Evolutionary conservation across 306 rosid species (phyloP), one percentile per base, ranked within the genome.

Genomic region (Inga oerstediana): DNA sequence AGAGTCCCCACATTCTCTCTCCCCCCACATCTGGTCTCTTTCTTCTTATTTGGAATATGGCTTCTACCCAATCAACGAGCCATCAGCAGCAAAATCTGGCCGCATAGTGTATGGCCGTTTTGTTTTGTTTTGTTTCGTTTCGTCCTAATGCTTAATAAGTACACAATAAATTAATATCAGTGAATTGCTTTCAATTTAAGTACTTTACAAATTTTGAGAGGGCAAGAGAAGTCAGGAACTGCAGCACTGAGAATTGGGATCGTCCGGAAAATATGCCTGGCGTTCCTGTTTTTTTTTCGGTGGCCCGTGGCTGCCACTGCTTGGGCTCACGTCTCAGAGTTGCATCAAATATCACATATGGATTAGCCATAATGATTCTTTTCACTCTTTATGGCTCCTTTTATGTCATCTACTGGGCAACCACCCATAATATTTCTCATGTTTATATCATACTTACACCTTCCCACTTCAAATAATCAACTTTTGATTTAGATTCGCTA

Each of bases 331-430:
- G 5, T 88, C 94, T 17, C 97, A 94, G 83, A 87, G 83, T 39
- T 2, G 93, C 86, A 88, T 92, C 75, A 94, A 89, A 77, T 94
- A 91, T 79, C 98, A 91, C 79, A 89, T 91, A 11, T 94, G 97
- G 95, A 84, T 94, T 17, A 95, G 98, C 79, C 84, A 94, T 81
- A 30, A 85, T 92, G 94, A 61, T 80, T 8, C 75, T 91, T 74
- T 92, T 92, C 93, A 91, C 98, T 12, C 88, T 92, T 80, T 97
- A 94, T 84, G 97, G 95, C 41, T 3, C 82, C 76, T 76, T 83
- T 76, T 89, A 49, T 80, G 45, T 91, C 77, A 78, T 84, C 80
- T 80, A 62, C 24, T 92, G 94, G 97, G 83, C 72, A 3, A 78
- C 46, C 2, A 89, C 89, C 14, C 0, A 83, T 58, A 69, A 87